Conservation (phyloP, 129 eudicot genomes). For the Arctium lappa region DNA sequence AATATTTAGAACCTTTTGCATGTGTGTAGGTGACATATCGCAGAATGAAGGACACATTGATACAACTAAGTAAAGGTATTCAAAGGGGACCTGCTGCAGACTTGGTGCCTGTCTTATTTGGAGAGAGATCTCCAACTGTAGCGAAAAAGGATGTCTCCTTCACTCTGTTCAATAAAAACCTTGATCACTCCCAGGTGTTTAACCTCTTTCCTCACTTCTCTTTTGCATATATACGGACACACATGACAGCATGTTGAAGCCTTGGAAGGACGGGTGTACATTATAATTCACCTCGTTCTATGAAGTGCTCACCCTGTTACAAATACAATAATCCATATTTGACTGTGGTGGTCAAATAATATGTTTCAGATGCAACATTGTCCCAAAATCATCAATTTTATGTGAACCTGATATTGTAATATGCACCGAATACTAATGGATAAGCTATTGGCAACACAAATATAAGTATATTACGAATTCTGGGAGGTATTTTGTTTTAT, state of each 20-base stretch:
- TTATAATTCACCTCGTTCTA: neutral
- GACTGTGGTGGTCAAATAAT: neutral
- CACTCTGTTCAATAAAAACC: conserved; percentile 67
- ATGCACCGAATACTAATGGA: no score
- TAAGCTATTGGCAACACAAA: no score
- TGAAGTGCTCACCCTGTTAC: neutral
- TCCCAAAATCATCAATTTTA: no score
- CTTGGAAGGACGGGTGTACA: neutral
- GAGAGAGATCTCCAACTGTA: conserved; percentile 66
- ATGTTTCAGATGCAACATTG: neutral
- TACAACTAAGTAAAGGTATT: conserved; percentile 89
- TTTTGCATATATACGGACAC: neutral
- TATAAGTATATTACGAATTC: no score
- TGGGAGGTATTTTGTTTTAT: no score
- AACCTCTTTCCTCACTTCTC: neutral
- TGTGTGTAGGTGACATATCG: conserved; percentile 81
- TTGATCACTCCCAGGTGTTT: conserved; percentile 95
- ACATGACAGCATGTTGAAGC: neutral
- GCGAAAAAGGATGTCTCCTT: conserved; percentile 69
- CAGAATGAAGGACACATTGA: conserved; percentile 91
- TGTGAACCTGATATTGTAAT: no score
- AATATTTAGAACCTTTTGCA: conserved; percentile 3
- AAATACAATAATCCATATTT: no score
- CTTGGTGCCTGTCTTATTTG: conserved; percentile 91
- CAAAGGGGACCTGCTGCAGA: conserved; percentile 86